Evolutionary conservation across 495 filamentous ascomycete genomes (phyloP), one percentile per base, ranked within the genome.

Genomic region (Xylaria bambusicola): DNA sequence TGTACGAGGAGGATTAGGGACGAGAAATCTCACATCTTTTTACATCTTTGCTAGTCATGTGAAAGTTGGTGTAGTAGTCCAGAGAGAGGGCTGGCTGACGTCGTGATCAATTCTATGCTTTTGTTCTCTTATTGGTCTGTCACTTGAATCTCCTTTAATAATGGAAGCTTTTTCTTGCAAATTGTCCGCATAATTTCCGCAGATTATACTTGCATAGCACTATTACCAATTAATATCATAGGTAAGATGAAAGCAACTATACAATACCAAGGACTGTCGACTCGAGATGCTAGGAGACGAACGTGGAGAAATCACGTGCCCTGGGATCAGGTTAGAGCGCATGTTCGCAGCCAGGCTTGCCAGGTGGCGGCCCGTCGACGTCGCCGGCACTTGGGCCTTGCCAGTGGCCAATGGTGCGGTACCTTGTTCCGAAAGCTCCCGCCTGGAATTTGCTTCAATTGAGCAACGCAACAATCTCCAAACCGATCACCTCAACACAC

Each of bases 401-500:
- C 8, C 46, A 50, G 46, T 40, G 35, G 35, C 18, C 46, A 58
- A 47, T 50, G 26, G 53, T 46, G 41, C 17, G 41, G 40, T 17
- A 38, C 36, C 50, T 21, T 46, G 51, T 49, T 6, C 49, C 20
- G 50, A 58, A 58, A 58, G 63, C 59, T 62, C 57, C 56, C 21
- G 49, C 59, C 58, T 61, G 31, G 45, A 47, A 63, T 69, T 65
- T 67, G 53, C 58, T 62, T 63, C 59, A 54, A 33, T 65, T 58
- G 54, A 63, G 63, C 61, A 62, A 58, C 61, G 63, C 59, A 46
- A 62, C 55, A 50, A 56, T 58, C 58, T 46, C 52, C 52, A 40
- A 64, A 63, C 60, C 58, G 36, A 56, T 54, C 62, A 71, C 67
- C 60, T 59, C 61, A 66, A 64, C 63, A 56, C 53, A 45, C 10